Evolutionary conservation across 1,284 basidiomycete genomes (phyloP).

Genomic region (Boletus smithii): DNA sequence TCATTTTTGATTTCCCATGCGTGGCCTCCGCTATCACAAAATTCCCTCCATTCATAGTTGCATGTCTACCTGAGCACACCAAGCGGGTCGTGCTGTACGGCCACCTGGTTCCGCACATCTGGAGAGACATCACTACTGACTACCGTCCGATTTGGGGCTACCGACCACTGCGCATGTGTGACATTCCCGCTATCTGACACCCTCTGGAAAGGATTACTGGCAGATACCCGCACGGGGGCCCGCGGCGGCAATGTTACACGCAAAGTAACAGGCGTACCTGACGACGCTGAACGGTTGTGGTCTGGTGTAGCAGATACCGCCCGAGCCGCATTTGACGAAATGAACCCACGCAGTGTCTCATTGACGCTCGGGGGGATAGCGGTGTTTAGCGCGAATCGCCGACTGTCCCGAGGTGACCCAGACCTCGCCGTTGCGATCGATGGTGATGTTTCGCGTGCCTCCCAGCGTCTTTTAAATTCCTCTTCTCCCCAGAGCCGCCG

Average conservation of each 20-base stretch:
- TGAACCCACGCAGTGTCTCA: constrained; percentile 24
- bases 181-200: constrained; percentile 10
- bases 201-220: constrained; percentile 29
- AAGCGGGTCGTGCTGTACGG: constrained; percentile 54
- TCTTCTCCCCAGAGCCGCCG: constrained; percentile 59
- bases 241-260: constrained; percentile 16
- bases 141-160: constrained; percentile 19
- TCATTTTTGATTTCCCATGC: constrained; percentile 32
- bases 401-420: constrained; percentile 15
- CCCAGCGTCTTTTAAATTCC: constrained; percentile 38
- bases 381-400: constrained; percentile 14
- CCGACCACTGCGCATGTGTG: constrained; percentile 4
- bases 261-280: constrained; percentile 34
- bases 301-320: constrained; percentile 44
- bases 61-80: constrained; percentile 45
- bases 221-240: constrained; percentile 30
- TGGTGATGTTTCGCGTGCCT: constrained; percentile 14
- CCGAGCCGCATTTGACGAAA: constrained; percentile 18
- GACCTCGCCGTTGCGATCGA: constrained; percentile 7
- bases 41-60: constrained; percentile 1
- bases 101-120: constrained; percentile 27
- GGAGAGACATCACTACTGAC: constrained; percentile 36
- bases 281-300: constrained; percentile 52
- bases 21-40: neutral
- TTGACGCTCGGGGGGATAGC: constrained; percentile 19